phyloP scores from a whole-genome alignment of 1,284 basidiomycete species.

The Paramarasmius palmivorus region DNA sequence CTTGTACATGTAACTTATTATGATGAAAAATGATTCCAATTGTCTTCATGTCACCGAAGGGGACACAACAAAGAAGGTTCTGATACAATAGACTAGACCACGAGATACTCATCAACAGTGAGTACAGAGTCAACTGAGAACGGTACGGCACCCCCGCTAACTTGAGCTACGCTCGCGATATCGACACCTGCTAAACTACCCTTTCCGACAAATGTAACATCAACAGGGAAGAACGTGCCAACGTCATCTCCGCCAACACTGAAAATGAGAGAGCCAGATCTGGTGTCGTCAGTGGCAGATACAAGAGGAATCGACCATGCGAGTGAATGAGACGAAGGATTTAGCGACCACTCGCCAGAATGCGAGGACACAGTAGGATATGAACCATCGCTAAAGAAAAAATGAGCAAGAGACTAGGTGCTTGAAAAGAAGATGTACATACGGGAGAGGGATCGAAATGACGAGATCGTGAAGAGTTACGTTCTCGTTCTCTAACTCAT shows the following conservation, averaged over 20 bases:
- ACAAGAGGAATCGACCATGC: constrained; percentile 80
- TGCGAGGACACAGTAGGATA: constrained; percentile 85
- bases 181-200: constrained; percentile 77
- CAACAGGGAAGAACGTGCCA: constrained; percentile 91
- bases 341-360: constrained; percentile 79
- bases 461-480: constrained; percentile 82
- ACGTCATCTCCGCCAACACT: constrained; percentile 82
- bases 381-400: constrained; percentile 61
- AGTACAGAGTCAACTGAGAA: constrained; percentile 82
- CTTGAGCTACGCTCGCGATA: constrained; percentile 56
- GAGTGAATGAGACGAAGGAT: constrained; percentile 76
- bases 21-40: too few relatives aligned
- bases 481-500: constrained; percentile 88
- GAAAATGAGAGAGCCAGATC: constrained; percentile 87
- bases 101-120: constrained; percentile 70
- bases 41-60: too few relatives aligned
- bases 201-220: constrained; percentile 78
- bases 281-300: constrained; percentile 52
- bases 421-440: constrained; percentile 33
- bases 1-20: too few relatives aligned
- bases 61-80: too few relatives aligned
- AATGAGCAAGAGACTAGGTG: constrained; percentile 2
- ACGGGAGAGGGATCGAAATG: constrained; percentile 93
- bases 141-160: constrained; percentile 60
- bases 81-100: too few relatives aligned